Evolutionary conservation across 768 basidiomycete species (phyloP), one percentile per base, ranked within the genome.

Genomic region (Trametopsis cervina): DNA sequence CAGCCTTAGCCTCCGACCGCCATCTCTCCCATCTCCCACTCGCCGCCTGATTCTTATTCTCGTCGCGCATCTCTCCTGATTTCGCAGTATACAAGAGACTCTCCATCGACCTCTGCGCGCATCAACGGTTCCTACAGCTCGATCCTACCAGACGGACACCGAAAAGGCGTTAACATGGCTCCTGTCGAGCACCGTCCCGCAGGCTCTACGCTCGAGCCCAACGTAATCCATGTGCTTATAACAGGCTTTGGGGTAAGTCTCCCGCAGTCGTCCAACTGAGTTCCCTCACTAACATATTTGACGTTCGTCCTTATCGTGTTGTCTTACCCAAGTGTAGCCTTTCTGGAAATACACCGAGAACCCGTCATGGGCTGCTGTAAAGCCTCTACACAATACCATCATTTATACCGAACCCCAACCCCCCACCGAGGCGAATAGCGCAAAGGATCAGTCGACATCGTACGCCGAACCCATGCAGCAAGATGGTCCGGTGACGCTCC

Each of bases 361-460:
- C 58, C 83, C 85, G 4, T 85, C 84, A 20, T 87, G 85, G 85
- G 67, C 81, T 4, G 83, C 84, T 20, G 81, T 82, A 10, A 67
- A 75, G 52, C 72, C 80, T 6, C 68, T 87, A 21, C 80, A 85
- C 57, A 78, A 85, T 56, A 64, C 67, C 22, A 55, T 77, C 48
- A 61, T 85, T 4, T 69, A 74, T 50, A 55, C 64, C 4, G 55
- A 64, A 20, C 50, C 56, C 33, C 40, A 40, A 9, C 25, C 47
- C 15, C 54, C 63, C 26, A 51, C 48, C 43, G 44, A 27, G 29
- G 10, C 47, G 37, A 44, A n/a, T 11, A 33, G 15, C 29, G 9
- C 7, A 33, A 7, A 33, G 7, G 29, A 33, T 7, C 22, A 26
- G 37, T 61, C 46, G 3, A 27, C 27, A 22, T 63, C 61, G 17